phyloP scores from a whole-genome alignment of 2,329 filamentous ascomycete genomes.

The Monilinia fructicola region DNA sequence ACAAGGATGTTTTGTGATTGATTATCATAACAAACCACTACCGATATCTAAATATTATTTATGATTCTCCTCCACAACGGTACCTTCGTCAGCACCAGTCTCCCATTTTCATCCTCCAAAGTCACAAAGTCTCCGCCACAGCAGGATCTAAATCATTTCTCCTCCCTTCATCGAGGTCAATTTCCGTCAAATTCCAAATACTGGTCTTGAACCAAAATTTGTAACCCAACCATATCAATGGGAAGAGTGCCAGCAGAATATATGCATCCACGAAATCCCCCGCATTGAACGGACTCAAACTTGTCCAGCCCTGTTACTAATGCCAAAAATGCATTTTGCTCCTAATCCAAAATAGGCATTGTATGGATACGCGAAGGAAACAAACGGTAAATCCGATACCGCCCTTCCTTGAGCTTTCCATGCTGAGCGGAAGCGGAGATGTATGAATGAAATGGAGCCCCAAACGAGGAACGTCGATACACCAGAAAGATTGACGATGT shows the following conservation, averaged over 20 bases:
- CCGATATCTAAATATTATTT: conserved; percentile 5
- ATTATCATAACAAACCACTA: no score
- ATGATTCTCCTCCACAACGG: conserved; percentile 23
- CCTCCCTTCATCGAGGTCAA: conserved; percentile 57
- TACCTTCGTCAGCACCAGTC: background rate
- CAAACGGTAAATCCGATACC: conserved; percentile 55
- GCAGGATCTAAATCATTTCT: conserved; percentile 39
- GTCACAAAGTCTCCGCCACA: background rate
- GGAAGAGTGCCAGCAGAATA: conserved; percentile 60
- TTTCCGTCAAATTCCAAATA: conserved; percentile 51
- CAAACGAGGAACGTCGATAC: conserved; percentile 72
- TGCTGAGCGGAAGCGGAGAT: conserved; percentile 68
- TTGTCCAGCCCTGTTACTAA: conserved; percentile 62
- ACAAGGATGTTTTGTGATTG: no score
- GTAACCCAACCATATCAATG: conserved; percentile 55
- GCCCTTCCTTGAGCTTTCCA: conserved; percentile 59
- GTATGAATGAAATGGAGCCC: conserved; percentile 68
- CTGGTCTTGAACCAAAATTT: conserved; percentile 56
- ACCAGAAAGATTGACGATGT: conserved; percentile 69
- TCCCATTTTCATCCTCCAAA: background rate
- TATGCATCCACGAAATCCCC: conserved; percentile 64
- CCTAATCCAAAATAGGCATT: conserved; percentile 59
- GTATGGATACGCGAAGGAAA: conserved; percentile 55
- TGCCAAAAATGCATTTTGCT: conserved; percentile 60
- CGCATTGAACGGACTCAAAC: conserved; percentile 56